A percentile compares a stretch with the other conserved stretches of the same genome.
Evolutionary conservation across 179 eudicot species (phyloP).

Genomic region (Spergularia azorica): DNA sequence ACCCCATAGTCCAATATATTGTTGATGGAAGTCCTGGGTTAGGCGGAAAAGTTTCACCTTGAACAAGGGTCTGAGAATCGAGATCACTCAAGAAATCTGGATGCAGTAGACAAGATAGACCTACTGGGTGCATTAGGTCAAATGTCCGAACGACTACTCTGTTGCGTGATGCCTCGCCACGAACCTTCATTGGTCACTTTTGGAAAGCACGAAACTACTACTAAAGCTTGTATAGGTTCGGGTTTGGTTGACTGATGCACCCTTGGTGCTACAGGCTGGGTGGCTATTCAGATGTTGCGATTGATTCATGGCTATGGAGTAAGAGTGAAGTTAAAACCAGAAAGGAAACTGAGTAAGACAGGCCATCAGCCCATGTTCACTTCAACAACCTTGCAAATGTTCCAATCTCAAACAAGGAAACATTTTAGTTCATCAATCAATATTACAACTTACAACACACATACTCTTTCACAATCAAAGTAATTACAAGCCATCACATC

Average conservation of each 20-base stretch:
- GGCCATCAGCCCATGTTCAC: not conserved
- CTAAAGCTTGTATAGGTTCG: no score
- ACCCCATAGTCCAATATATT: not conserved
- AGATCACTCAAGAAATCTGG: no score
- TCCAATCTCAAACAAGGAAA: not conserved
- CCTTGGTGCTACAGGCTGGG: no score
- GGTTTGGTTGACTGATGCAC: no score
- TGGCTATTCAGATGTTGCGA: not conserved
- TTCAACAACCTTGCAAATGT: not conserved
- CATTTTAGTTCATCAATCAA: not conserved
- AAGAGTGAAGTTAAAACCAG: not conserved
- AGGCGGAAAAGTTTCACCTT: not conserved
- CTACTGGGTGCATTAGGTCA: not conserved
- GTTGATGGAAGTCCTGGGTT: not conserved
- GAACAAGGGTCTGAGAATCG: not conserved
- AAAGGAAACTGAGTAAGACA: not conserved
- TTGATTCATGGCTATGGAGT: not conserved
- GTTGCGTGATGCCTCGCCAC: no score
- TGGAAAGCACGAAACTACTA: no score
- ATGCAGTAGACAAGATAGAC: no score
- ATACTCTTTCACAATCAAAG: conserved; percentile 35
- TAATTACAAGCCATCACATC: conserved; percentile 43
- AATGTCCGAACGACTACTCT: not conserved
- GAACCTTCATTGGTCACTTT: no score
- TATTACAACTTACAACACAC: not conserved